phyloP scores from a whole-genome alignment of 805 yeast species.

The Sugiyamaella smithiae region DNA sequence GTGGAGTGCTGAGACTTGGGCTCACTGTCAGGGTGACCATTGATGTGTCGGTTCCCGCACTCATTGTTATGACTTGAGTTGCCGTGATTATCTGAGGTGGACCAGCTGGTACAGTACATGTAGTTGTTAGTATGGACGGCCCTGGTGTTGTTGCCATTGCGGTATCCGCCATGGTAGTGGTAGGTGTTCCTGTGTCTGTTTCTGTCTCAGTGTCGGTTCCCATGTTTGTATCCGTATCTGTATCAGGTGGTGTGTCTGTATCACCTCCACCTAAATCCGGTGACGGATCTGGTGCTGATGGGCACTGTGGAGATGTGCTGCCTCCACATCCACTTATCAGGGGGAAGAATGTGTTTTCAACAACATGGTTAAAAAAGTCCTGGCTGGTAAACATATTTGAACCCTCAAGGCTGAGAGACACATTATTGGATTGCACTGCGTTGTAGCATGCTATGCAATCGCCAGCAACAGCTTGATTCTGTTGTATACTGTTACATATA shows the following conservation, averaged over 20 bases:
- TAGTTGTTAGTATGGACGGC: background rate
- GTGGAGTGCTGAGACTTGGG: slow-evolving; percentile 4
- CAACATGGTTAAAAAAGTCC: slow-evolving; percentile 21
- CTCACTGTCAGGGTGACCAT: slow-evolving; percentile 2
- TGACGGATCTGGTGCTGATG: slow-evolving; percentile 7
- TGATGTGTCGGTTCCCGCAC: slow-evolving; percentile 1
- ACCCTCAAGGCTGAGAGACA: slow-evolving; percentile 17
- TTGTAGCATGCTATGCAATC: slow-evolving; percentile 22
- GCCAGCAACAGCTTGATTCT: slow-evolving; percentile 15
- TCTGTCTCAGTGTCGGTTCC: slow-evolving; percentile 1
- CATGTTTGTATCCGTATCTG: slow-evolving; percentile 4
- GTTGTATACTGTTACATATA: slow-evolving; percentile 13
- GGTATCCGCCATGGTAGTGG: background rate
- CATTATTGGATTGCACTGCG: slow-evolving; percentile 12
- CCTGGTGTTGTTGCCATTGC: background rate
- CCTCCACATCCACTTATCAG: slow-evolving; percentile 19
- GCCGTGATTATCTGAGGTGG: slow-evolving; percentile 5
- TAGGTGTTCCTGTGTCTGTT: slow-evolving; percentile 1
- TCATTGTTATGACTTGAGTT: slow-evolving; percentile 5
- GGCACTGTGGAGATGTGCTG: slow-evolving; percentile 9
- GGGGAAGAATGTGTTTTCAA: slow-evolving; percentile 22
- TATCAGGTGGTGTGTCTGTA: slow-evolving; percentile 4
- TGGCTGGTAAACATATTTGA: slow-evolving; percentile 16
- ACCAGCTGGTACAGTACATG: slow-evolving; percentile 7
- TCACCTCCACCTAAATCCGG: slow-evolving; percentile 3